These are phyloP conservation scores for Nemania sp. DNA, from an alignment of 2,329 filamentous ascomycete species.

Conservation along the genomic window DNA sequence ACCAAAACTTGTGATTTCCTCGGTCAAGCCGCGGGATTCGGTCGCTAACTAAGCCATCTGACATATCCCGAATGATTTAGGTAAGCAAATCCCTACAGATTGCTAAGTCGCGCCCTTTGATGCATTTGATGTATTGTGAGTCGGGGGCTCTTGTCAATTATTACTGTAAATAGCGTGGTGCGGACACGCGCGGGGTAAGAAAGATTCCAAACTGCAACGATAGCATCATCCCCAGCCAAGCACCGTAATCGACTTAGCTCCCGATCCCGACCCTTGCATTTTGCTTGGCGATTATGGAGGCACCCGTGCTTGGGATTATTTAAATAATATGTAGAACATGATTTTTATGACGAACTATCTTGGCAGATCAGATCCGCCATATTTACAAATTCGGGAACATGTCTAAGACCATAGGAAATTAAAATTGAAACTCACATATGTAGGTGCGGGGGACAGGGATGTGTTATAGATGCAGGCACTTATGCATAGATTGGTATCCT, in stretches of 20 bases:
- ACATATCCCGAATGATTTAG: neutral
- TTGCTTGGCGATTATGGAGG: conserved; percentile 11
- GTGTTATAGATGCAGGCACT: too few species aligned
- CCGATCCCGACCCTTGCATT: neutral
- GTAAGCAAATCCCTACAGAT: neutral
- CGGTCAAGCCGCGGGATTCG: neutral
- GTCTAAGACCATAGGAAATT: too few species aligned
- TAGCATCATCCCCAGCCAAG: neutral
- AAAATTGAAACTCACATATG: too few species aligned
- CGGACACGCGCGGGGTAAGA: neutral
- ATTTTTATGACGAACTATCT: too few species aligned
- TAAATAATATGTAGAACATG: neutral
- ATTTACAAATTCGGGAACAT: too few species aligned
- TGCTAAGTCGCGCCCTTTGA: neutral
- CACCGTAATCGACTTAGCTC: too few species aligned
- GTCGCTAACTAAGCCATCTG: neutral
- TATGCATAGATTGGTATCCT: too few species aligned
- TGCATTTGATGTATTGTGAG: neutral
- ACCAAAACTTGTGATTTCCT: neutral
- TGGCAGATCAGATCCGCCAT: too few species aligned
- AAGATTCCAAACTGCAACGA: conserved; percentile 5
- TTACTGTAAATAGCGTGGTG: neutral
- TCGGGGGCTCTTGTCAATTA: neutral
- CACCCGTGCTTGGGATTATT: too few species aligned
- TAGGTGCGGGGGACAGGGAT: too few species aligned